A percentile compares a stretch with the other conserved stretches of the same genome.
Conservation (phyloP, 805 yeast genomes). For the Starmera pachycereana region DNA sequence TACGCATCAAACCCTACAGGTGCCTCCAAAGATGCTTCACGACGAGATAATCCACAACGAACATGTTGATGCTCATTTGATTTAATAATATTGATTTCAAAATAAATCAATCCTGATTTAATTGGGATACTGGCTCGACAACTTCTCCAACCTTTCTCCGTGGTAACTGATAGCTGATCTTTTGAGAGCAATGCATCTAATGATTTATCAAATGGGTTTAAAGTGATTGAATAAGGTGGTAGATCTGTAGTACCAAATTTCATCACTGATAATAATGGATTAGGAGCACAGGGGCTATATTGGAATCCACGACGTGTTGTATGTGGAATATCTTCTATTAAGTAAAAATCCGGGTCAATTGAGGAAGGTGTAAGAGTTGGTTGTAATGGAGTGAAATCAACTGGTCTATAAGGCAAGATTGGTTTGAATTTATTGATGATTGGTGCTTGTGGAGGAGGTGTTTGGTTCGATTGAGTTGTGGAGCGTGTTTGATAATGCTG, state of each 20-base stretch:
- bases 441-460: not conserved
- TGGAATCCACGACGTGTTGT: slow-evolving; percentile 68
- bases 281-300: slow-evolving; percentile 70
- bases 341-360: slow-evolving; percentile 22
- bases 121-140: slow-evolving; percentile 66
- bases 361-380: slow-evolving; percentile 2
- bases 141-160: slow-evolving; percentile 71
- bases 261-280: slow-evolving; percentile 43
- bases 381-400: slow-evolving; percentile 11
- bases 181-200: slow-evolving; percentile 38
- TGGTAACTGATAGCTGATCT: slow-evolving; percentile 36
- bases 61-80: slow-evolving; percentile 42
- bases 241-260: slow-evolving; percentile 66
- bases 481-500: slow-evolving; percentile 1
- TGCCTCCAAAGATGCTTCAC: slow-evolving; percentile 85
- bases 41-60: slow-evolving; percentile 71
- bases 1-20: slow-evolving; percentile 95
- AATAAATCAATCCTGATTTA: slow-evolving; percentile 69
- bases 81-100: slow-evolving; percentile 56
- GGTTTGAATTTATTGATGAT: slow-evolving; percentile 15
- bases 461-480: not conserved
- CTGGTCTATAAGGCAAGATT: slow-evolving; percentile 12
- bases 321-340: slow-evolving; percentile 69
- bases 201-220: slow-evolving; percentile 62
- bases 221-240: slow-evolving; percentile 50